Evolutionary conservation across 2,329 filamentous ascomycete genomes (phyloP).

Genomic region (Fusarium palustre): DNA sequence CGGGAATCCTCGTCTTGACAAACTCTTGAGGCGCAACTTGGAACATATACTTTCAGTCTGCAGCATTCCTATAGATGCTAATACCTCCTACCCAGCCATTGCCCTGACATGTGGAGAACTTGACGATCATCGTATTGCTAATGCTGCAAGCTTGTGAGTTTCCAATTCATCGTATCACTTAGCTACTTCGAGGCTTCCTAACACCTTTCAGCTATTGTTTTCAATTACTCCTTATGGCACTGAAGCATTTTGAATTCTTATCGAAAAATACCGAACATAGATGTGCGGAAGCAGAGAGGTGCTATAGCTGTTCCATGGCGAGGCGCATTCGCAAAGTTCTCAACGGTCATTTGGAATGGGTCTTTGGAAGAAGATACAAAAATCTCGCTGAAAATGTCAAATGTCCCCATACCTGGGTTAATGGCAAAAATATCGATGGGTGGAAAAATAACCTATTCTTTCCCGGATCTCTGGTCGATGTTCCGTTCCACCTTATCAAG

Average conservation of each 20-base stretch:
- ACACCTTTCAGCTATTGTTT: neutral
- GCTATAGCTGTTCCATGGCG: no score
- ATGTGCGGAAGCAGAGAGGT: no score
- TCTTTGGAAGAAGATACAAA: rapidly evolving
- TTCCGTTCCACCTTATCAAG: neutral
- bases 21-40: neutral
- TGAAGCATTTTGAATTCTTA: neutral
- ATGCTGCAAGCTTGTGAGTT: neutral
- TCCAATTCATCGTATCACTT: no score
- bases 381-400: rapidly evolving
- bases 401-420: neutral
- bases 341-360: neutral
- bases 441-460: neutral
- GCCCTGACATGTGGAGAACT: neutral
- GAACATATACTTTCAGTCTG: neutral
- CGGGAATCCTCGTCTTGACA: rapidly evolving
- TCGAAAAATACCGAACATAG: no score
- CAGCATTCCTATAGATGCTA: neutral
- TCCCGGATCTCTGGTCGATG: neutral
- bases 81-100: neutral
- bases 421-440: rapidly evolving
- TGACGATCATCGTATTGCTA: neutral
- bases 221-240: neutral
- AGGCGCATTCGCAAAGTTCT: neutral
- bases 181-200: neutral